These are phyloP conservation scores for Arthrobotrys sphaeroides DNA, from an alignment of 2,329 filamentous ascomycete species.

Conservation along the genomic window DNA sequence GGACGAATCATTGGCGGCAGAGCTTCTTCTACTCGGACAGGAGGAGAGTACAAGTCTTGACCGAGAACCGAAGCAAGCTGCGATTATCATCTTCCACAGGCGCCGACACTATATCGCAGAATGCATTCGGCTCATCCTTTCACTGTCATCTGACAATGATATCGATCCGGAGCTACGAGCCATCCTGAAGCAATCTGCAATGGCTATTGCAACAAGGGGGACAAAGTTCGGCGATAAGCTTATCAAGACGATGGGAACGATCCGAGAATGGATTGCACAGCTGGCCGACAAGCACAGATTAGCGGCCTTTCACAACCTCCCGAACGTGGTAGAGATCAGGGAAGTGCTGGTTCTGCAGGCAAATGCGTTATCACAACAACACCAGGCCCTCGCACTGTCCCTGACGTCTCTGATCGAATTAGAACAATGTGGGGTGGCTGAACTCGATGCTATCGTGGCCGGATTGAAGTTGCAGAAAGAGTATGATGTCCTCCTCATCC, in stretches of 20 bases:
- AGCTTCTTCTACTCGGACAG: slow-evolving; percentile 77
- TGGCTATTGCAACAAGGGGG: slow-evolving; percentile 65
- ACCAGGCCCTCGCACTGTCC: slow-evolving; percentile 86
- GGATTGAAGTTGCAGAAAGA: slow-evolving; percentile 76
- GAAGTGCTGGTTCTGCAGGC: slow-evolving; percentile 83
- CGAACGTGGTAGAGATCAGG: slow-evolving; percentile 63
- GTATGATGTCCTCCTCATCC: slow-evolving; percentile 78
- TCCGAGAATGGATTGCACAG: slow-evolving; percentile 79
- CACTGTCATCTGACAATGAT: slow-evolving; percentile 70
- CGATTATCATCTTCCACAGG: slow-evolving; percentile 87
- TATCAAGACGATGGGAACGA: slow-evolving; percentile 76
- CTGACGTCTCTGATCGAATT: slow-evolving; percentile 80
- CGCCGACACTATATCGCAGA: slow-evolving; percentile 84
- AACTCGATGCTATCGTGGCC: slow-evolving; percentile 77
- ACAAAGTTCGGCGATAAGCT: slow-evolving; percentile 69
- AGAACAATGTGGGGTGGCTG: slow-evolving; percentile 73
- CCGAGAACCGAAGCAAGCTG: slow-evolving; percentile 77
- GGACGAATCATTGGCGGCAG: slow-evolving; percentile 85
- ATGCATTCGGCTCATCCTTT: slow-evolving; percentile 80
- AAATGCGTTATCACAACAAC: slow-evolving; percentile 82
- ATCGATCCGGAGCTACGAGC: slow-evolving; percentile 66
- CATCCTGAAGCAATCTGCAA: slow-evolving; percentile 68
- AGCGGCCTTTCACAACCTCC: slow-evolving; percentile 76
- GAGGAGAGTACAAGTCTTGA: slow-evolving; percentile 75
- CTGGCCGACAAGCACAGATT: slow-evolving; percentile 80